phyloP scores from a whole-genome alignment of 305 asterid species.

The Fraxinus dipetala region DNA sequence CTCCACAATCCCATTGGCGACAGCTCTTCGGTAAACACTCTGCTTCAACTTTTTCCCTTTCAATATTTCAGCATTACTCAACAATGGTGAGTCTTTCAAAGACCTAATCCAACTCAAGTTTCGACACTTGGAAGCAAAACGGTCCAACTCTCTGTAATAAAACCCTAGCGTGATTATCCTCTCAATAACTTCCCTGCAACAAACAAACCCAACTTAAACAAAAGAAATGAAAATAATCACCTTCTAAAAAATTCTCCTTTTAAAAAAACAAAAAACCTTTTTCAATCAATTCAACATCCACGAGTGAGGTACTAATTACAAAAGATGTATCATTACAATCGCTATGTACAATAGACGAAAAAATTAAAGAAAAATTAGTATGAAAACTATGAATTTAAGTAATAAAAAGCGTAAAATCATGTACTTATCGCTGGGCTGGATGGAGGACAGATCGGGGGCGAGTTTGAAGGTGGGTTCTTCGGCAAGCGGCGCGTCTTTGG shows the following conservation, averaged over 20 bases:
- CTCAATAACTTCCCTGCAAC: constrained; percentile 82
- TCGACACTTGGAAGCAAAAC: constrained; percentile 77
- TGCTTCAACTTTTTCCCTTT: constrained; percentile 56
- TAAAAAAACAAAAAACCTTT: background rate
- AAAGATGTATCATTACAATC: background rate
- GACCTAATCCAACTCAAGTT: constrained; percentile 92
- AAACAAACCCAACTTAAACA: constrained; percentile 14
- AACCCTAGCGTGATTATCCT: constrained; percentile 82
- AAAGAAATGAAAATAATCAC: background rate
- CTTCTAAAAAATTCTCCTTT: background rate
- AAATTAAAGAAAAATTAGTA: background rate
- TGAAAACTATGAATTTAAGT: background rate
- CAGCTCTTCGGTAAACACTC: constrained; percentile 83
- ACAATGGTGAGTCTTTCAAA: constrained; percentile 50
- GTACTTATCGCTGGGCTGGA: constrained; percentile 84
- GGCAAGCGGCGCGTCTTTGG: constrained; percentile 68
- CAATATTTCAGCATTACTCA: constrained; percentile 43
- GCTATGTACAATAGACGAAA: background rate
- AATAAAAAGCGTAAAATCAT: background rate
- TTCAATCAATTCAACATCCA: background rate
- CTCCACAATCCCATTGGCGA: constrained; percentile 92
- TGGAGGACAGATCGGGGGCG: constrained; percentile 78
- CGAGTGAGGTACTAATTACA: background rate
- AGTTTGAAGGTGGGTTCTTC: constrained; percentile 75
- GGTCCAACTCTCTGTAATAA: constrained; percentile 85